Percentiles rank a stretch among this genome's conserved stretches.
These are phyloP conservation scores for Yarrowia bubula DNA, from an alignment of 805 yeast species.

Conservation along the genomic window DNA sequence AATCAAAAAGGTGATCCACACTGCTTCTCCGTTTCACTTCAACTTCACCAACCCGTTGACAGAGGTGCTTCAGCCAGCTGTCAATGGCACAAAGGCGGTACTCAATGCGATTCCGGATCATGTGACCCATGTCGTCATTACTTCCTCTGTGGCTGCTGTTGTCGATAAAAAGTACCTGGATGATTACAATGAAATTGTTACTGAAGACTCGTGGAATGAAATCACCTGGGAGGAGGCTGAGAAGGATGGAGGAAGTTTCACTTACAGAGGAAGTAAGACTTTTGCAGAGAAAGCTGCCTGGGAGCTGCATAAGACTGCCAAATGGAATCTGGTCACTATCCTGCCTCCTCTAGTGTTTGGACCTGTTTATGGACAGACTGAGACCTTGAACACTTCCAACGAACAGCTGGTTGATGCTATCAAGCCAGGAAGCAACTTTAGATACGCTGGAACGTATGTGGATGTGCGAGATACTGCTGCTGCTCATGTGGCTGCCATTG, in stretches of 20 bases:
- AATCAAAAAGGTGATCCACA: slow-evolving; percentile 42
- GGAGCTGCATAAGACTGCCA: slow-evolving; percentile 44
- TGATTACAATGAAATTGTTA: slow-evolving; percentile 32
- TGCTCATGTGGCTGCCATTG: slow-evolving; percentile 54
- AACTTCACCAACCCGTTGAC: slow-evolving; percentile 41
- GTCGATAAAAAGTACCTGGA: slow-evolving; percentile 30
- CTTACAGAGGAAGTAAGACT: slow-evolving; percentile 46
- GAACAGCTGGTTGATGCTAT: slow-evolving; percentile 18
- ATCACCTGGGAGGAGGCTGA: slow-evolving; percentile 36
- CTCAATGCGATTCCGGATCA: slow-evolving; percentile 43
- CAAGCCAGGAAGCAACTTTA: background rate
- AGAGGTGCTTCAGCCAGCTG: slow-evolving; percentile 49
- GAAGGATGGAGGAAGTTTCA: background rate
- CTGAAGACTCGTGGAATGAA: slow-evolving; percentile 44
- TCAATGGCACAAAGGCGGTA: slow-evolving; percentile 48
- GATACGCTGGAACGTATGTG: slow-evolving; percentile 36
- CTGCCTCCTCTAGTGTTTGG: slow-evolving; percentile 40
- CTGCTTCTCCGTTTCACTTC: slow-evolving; percentile 44
- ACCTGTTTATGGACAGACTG: slow-evolving; percentile 37
- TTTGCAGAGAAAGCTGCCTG: slow-evolving; percentile 60
- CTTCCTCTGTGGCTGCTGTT: slow-evolving; percentile 54
- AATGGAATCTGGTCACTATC: slow-evolving; percentile 35
- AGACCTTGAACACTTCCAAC: slow-evolving; percentile 41
- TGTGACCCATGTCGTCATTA: slow-evolving; percentile 46
- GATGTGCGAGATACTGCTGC: slow-evolving; percentile 64